These are phyloP conservation scores for Solanum chacoense DNA, from an alignment of 305 asterid genomes.

Conservation along the genomic window DNA sequence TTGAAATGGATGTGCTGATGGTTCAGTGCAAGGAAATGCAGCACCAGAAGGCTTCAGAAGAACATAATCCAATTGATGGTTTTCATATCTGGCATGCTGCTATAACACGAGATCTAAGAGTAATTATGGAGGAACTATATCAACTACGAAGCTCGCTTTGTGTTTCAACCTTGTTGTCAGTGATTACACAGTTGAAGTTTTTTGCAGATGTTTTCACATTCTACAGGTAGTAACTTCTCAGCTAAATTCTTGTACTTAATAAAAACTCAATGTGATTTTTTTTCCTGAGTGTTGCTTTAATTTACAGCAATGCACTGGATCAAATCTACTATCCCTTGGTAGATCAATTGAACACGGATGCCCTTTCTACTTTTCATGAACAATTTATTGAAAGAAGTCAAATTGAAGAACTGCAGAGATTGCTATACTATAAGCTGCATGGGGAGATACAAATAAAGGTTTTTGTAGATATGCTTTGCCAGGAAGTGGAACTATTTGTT, in stretches of 20 bases:
- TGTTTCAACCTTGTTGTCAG: slow-evolving; percentile 35
- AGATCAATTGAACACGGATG: slow-evolving; percentile 26
- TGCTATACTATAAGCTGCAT: slow-evolving; percentile 36
- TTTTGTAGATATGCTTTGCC: slow-evolving; percentile 41
- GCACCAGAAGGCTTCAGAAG: neutral
- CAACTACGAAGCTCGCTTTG: slow-evolving; percentile 41
- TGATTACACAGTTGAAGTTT: slow-evolving; percentile 54
- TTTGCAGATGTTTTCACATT: slow-evolving; percentile 57
- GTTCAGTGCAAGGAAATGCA: neutral
- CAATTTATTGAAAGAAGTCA: slow-evolving; percentile 45
- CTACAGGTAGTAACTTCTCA: slow-evolving; percentile 42
- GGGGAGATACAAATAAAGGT: slow-evolving; percentile 23
- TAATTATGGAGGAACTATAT: slow-evolving; percentile 38
- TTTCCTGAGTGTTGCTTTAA: neutral
- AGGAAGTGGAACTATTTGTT: slow-evolving; percentile 45
- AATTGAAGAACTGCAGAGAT: slow-evolving; percentile 41
- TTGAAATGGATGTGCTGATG: neutral
- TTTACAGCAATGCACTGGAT: slow-evolving; percentile 64
- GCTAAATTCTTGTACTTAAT: neutral
- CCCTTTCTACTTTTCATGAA: slow-evolving; percentile 14
- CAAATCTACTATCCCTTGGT: slow-evolving; percentile 45
- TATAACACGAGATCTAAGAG: neutral
- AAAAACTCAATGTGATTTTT: neutral
- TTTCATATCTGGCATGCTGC: neutral
- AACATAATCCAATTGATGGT: neutral